Percentiles rank a stretch among this genome's conserved stretches.
These are phyloP conservation scores for Leccinellum rugosiceps DNA, from an alignment of 768 basidiomycete genomes.

Conservation along the genomic window DNA sequence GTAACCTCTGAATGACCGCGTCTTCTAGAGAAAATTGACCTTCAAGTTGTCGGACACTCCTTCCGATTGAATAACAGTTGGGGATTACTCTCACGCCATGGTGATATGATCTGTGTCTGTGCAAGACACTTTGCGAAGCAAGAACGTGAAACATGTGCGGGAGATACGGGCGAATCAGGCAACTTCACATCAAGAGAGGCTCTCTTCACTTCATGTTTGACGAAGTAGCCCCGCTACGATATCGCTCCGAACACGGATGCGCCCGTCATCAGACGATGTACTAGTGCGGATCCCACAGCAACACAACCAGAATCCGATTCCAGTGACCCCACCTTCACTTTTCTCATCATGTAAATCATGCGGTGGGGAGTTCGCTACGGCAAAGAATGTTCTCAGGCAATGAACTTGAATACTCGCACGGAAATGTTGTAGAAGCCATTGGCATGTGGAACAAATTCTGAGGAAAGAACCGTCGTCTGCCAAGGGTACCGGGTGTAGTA, in stretches of 20 bases:
- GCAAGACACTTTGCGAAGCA: no score
- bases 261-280: conserved; percentile 63
- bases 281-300: neutral
- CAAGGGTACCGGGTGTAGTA: conserved; percentile 65
- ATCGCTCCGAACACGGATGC: conserved; percentile 79
- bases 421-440: conserved; percentile 74
- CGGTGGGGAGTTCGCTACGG: conserved; percentile 82
- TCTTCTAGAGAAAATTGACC: no score
- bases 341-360: conserved; percentile 73
- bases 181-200: neutral
- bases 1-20: no score
- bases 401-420: conserved; percentile 85
- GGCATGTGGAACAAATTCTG: conserved; percentile 88
- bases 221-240: conserved; percentile 58
- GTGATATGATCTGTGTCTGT: no score
- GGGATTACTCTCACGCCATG: neutral
- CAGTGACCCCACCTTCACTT: conserved; percentile 7
- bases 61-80: no score
- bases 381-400: conserved; percentile 61
- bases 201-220: neutral
- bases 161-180: conserved; percentile 38
- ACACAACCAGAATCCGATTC: neutral
- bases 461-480: conserved; percentile 72
- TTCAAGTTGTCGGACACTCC: no score
- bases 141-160: conserved; percentile 53